These are phyloP conservation scores for Aspergillus leporis DNA, from an alignment of 495 filamentous ascomycete species.

Conservation along the genomic window DNA sequence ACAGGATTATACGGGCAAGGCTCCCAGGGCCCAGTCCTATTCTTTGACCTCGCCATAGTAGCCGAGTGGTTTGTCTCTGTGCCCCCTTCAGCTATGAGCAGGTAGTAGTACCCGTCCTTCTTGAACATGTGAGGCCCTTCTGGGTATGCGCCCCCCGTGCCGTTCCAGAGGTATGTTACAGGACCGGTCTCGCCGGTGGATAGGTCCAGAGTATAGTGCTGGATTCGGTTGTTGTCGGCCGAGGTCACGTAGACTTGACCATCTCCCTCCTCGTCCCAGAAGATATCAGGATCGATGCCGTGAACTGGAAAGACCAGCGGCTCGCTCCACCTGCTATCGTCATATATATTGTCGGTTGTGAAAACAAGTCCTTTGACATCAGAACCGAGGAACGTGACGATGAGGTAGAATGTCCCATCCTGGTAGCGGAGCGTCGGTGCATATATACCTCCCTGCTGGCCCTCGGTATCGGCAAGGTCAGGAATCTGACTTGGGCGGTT, in stretches of 20 bases:
- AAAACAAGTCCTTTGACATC: conserved; percentile 19
- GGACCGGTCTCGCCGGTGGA: conserved; percentile 14
- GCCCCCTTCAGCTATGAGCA: conserved; percentile 62
- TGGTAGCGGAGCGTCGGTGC: conserved; percentile 28
- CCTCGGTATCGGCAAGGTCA: conserved; percentile 14
- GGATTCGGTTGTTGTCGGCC: conserved; percentile 3
- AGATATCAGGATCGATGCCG: conserved; percentile 28
- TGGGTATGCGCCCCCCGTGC: conserved; percentile 54
- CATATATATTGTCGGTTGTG: conserved; percentile 19
- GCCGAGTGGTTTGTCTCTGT: conserved; percentile 58
- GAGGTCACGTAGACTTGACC: conserved; percentile 19
- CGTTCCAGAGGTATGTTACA: conserved; percentile 52
- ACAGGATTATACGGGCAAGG: conserved; percentile 30
- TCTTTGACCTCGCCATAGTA: conserved; percentile 52
- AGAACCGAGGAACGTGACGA: not conserved
- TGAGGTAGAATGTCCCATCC: conserved; percentile 24
- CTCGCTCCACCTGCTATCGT: conserved; percentile 25
- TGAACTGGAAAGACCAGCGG: conserved; percentile 15
- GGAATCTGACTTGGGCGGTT: conserved; percentile 18
- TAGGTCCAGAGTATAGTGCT: conserved; percentile 20
- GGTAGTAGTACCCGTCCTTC: conserved; percentile 57
- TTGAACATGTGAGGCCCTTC: conserved; percentile 65
- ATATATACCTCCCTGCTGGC: conserved; percentile 22
- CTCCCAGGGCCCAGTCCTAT: conserved; percentile 56
- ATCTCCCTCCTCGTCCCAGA: conserved; percentile 29